phyloP scores from a whole-genome alignment of 768 basidiomycete species.

The Tremella fuciformis region DNA sequence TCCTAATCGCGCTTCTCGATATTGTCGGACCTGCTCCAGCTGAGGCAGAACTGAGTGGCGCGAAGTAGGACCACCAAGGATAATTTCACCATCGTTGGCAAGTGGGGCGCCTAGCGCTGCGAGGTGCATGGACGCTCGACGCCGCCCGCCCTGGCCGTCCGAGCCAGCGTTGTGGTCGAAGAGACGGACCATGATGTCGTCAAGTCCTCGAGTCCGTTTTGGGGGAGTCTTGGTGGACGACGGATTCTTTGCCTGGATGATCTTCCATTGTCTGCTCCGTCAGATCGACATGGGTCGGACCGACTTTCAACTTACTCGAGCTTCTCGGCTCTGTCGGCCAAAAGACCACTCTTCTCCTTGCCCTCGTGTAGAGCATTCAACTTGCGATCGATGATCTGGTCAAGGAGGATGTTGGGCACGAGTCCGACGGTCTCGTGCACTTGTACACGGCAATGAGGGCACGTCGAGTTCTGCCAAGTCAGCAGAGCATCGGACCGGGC shows the following conservation, averaged over 20 bases:
- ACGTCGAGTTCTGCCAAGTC: constrained; percentile 31
- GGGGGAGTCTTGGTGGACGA: constrained; percentile 11
- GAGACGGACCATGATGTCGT: constrained; percentile 26
- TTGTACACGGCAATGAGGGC: constrained; percentile 39
- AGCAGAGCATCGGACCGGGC: not conserved
- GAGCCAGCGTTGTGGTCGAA: constrained; percentile 18
- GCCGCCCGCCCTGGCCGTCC: constrained; percentile 16
- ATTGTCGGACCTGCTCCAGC: constrained; percentile 1
- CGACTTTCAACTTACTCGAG: constrained; percentile 21
- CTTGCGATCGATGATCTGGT: constrained; percentile 45
- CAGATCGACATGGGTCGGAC: not conserved
- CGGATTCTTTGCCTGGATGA: constrained; percentile 20
- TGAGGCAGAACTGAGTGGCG: no score
- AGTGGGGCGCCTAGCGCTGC: constrained; percentile 32
- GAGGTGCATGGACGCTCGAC: constrained; percentile 36
- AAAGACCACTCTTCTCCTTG: constrained; percentile 22
- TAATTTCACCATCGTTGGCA: constrained; percentile 4
- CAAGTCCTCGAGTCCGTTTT: constrained; percentile 17
- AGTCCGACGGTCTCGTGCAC: constrained; percentile 19
- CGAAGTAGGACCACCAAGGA: constrained; percentile 7
- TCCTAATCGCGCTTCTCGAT: constrained; percentile 20
- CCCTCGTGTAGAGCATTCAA: constrained; percentile 24
- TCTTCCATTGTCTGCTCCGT: constrained; percentile 31
- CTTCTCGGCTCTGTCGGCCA: constrained; percentile 36
- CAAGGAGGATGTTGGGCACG: constrained; percentile 43